Base-by-base conservation (phyloP, 2,329 filamentous ascomycete genomes). In the Botrytis pseudocinerea region DNA sequence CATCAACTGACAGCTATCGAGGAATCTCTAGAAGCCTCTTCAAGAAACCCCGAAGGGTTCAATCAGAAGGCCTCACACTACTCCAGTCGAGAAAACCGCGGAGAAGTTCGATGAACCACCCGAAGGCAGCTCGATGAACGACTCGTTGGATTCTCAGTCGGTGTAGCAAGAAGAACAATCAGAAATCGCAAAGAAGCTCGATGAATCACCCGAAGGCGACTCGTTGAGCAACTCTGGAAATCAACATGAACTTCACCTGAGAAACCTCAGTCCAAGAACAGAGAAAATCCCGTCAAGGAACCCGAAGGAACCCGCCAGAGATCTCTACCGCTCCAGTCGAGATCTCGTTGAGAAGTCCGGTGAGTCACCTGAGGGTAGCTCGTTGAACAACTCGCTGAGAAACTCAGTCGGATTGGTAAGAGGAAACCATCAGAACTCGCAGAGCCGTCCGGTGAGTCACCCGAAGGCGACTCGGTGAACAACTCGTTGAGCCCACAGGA, bases 1-100 rank as follows among this genome's bases (percentile, higher is more conserved):
- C 65, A 68, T 68, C 48, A 68, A 68, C 65, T 68, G 38, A 64
- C 9, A 65, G 65, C n/a, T 68, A 8, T 68, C n/a, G 48, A 68
- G 40, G 48, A 25, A 35, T 25, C 65, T 69, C 48, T 69, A 69
- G 48, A 69, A 3, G 35, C 22, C n/a, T 54, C 48, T 9, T 59
- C 38, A 42, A 44, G 65, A n/a, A 32, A 25, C 65, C 65, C 65
- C 38, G 38, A 57, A 69, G 65, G 38, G 48, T 22, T 48, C 51
- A 1, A 42, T 69, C 38, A 18, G 48, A 69, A 68, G 18, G 42
- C 18, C 65, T 44, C 65, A 69, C 65, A 14, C 65, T 44, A 57
- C 48, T 22, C 48, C 65, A 42, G 48, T 57, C 25, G 65, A 69
- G 65, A 69, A 59, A 69, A 4, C 65, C 65, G n/a, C 48, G 48